Evolutionary conservation across 2,329 filamentous ascomycete genomes (phyloP).

Genomic region (Diaporthe sp.): DNA sequence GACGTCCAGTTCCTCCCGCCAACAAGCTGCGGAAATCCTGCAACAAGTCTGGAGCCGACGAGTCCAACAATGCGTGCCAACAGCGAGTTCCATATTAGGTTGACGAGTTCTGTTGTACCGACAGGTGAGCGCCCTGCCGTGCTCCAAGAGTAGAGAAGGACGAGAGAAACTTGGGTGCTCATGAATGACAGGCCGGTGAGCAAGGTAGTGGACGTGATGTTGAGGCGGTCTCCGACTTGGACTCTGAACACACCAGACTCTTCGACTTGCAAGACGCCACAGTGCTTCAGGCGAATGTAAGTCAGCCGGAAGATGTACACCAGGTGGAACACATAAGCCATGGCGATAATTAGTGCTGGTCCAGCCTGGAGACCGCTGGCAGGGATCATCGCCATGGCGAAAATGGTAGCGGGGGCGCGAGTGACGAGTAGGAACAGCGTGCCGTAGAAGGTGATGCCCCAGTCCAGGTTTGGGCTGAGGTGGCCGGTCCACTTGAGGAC

Average conservation of each 20-base stretch:
- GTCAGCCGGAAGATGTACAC: slow-evolving; percentile 24
- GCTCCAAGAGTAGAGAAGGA: slow-evolving; percentile 16
- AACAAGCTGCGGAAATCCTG: not conserved
- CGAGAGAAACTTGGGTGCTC: not conserved
- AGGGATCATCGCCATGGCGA: slow-evolving; percentile 29
- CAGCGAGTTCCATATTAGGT: not conserved
- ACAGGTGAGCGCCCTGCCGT: not conserved
- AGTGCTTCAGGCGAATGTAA: slow-evolving; percentile 22
- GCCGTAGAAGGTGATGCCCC: slow-evolving; percentile 26
- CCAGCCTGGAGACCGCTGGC: slow-evolving; percentile 16
- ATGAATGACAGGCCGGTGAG: slow-evolving; percentile 17
- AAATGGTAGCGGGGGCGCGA: slow-evolving; percentile 23
- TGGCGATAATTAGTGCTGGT: not conserved
- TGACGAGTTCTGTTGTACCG: not conserved
- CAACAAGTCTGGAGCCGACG: not conserved
- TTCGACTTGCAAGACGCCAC: not conserved
- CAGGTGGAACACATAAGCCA: slow-evolving; percentile 25
- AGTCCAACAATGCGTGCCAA: slow-evolving; percentile 1
- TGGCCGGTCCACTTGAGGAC: slow-evolving; percentile 35
- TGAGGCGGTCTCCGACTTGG: not conserved
- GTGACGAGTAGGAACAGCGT: slow-evolving; percentile 7
- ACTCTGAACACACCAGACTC: slow-evolving; percentile 18
- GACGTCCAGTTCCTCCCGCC: not conserved
- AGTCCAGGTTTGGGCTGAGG: slow-evolving; percentile 21
- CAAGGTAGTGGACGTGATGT: slow-evolving; percentile 17